Evolutionary conservation across 1,139 yeast species (phyloP), one percentile per base, ranked within the genome.

Genomic region (Kluyveromyces sp.): DNA sequence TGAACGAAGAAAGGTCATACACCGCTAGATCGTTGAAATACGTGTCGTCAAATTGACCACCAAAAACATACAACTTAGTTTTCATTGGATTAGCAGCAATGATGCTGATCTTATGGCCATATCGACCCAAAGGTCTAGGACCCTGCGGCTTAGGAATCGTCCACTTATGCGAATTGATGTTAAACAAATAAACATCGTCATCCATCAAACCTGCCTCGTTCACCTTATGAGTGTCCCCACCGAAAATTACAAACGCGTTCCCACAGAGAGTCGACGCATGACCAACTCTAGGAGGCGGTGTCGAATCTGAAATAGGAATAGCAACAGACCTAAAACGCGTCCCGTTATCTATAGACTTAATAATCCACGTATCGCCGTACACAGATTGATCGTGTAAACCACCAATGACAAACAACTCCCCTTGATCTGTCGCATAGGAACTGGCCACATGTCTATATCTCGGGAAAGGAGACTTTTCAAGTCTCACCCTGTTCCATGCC

Each of bases 221-320:
- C 33, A 92, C 85, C 57, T 85, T 88, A 45, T 81, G 86, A 1
- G 97, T 92, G 62, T 92, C 98, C 58, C 99, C 99, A 40, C 97
- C 98, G 68, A 87, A 92, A 26, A 92, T 80, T 42, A 92, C 89
- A 60, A 84, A 92, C 0, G 98, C 98, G 61, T 90, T 92, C 10
- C 98, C 98, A 53, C 95, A 83, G 34, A 92, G 74, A 26, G 92
- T 85, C 3, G 95, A 78, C 1, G 97, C 88, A 65, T 94, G 99
- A 1, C 98, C 97, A 4, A 92, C 97, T 57, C 98, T 79, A 30
- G 98, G 97, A 25, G 96, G 92, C 2, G 97, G 97, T 29, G 88
- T 80, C 26, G 79, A 75, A 44, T 81, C 86, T 34, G 77, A 73
- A 37, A 79, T 73, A 49, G 83, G 92, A 33, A 92, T 76, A 46